Evolutionary conservation across 208 protist genomes (phyloP).

Genomic region (Trypanosoma lewisi): DNA sequence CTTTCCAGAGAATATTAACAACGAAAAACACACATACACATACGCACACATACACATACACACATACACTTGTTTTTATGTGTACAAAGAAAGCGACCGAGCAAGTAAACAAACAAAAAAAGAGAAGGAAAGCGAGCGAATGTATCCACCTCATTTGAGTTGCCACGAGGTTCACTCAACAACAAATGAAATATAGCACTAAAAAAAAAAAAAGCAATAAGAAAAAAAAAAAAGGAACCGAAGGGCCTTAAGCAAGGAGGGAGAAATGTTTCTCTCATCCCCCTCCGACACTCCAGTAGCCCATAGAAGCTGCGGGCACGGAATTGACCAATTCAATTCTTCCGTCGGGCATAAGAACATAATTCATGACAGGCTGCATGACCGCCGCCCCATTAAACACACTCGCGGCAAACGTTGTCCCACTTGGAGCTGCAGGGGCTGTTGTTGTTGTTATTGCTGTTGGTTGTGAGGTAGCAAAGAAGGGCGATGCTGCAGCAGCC

Average conservation of each 20-base stretch:
- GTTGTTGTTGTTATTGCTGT: constrained; percentile 2
- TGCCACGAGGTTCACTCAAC: no score
- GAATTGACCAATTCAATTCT: constrained; percentile 22
- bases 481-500: no score
- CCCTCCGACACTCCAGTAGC: constrained; percentile 2
- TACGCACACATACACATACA: no score
- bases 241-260: constrained; percentile 9
- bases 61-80: no score
- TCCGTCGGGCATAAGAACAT: constrained; percentile 27
- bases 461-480: background rate
- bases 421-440: background rate
- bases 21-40: no score
- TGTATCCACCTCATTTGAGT: no score
- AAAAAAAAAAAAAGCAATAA: constrained; percentile 17
- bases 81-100: constrained; percentile 4
- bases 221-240: constrained; percentile 6
- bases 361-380: constrained; percentile 10
- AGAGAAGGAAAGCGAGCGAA: constrained; percentile 8
- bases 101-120: constrained; percentile 22
- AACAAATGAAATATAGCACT: constrained; percentile 2
- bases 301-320: constrained; percentile 5
- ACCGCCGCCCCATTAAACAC: background rate
- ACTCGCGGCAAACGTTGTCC: background rate
- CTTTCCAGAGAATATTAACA: no score
- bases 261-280: constrained; percentile 9